Evolutionary conservation across 768 basidiomycete species (phyloP).

Genomic region (Leucocoprinus birnbaumii): DNA sequence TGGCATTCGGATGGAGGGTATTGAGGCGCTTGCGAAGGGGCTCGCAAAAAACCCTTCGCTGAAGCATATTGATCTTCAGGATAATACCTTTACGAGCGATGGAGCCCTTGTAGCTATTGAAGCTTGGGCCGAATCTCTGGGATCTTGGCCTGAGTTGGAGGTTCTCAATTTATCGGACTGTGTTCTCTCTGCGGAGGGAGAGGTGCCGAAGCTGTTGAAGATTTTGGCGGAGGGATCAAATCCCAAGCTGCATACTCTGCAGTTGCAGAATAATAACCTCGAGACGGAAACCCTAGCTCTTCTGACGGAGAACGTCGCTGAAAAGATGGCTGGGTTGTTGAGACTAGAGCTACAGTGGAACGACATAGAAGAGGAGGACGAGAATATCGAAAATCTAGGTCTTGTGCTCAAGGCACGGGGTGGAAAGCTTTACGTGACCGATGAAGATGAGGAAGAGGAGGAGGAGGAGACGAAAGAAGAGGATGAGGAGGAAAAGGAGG

Average conservation of each 20-base stretch:
- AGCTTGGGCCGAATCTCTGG: slow-evolving; percentile 63
- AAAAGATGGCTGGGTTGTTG: slow-evolving; percentile 56
- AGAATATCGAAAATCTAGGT: slow-evolving; percentile 51
- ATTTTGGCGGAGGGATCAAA: slow-evolving; percentile 69
- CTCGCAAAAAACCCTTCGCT: slow-evolving; percentile 65
- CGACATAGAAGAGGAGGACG: slow-evolving; percentile 78
- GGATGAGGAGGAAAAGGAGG: slow-evolving; percentile 33
- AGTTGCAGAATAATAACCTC: slow-evolving; percentile 91
- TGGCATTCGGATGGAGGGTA: slow-evolving; percentile 92
- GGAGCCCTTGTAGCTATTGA: slow-evolving; percentile 46
- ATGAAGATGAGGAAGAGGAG: slow-evolving; percentile 84
- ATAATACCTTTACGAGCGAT: slow-evolving; percentile 77
- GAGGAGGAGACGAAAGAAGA: slow-evolving; percentile 53
- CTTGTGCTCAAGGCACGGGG: slow-evolving; percentile 59
- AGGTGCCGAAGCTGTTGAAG: slow-evolving; percentile 62
- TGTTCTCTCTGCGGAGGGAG: slow-evolving; percentile 79
- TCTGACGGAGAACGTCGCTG: slow-evolving; percentile 62
- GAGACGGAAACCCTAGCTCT: slow-evolving; percentile 64
- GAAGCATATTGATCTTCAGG: slow-evolving; percentile 85
- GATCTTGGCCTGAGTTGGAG: slow-evolving; percentile 66
- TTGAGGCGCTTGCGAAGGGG: slow-evolving; percentile 74
- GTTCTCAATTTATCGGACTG: slow-evolving; percentile 93
- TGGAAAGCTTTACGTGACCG: slow-evolving; percentile 62
- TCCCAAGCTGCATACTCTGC: slow-evolving; percentile 68
- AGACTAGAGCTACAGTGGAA: slow-evolving; percentile 88